These are phyloP conservation scores for Agrostemma githago DNA, from an alignment of 148 eudicot species.

Conservation along the genomic window DNA sequence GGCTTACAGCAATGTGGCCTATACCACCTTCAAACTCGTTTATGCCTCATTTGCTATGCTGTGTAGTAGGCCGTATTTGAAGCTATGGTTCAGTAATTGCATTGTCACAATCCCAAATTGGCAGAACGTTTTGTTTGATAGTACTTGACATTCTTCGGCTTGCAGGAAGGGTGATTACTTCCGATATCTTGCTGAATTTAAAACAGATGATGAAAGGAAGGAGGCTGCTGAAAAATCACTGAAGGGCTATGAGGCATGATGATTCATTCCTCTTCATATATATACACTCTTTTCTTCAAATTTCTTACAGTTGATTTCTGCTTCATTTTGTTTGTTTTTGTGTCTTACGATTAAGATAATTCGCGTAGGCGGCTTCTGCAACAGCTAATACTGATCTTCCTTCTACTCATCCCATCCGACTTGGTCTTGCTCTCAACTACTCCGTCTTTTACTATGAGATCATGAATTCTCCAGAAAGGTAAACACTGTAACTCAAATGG, in stretches of 20 bases:
- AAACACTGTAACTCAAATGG: not conserved
- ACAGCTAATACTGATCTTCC: constrained; percentile 86
- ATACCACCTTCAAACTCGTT: no score
- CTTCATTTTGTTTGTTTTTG: not conserved
- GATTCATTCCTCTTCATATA: not conserved
- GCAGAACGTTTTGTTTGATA: no score
- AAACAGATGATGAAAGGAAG: constrained; percentile 70
- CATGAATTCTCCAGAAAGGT: constrained; percentile 97
- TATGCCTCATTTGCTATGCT: no score
- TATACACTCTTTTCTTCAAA: no score
- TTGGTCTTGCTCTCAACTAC: constrained; percentile 96
- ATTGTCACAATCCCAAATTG: no score
- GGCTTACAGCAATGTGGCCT: no score
- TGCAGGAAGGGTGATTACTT: constrained; percentile 93
- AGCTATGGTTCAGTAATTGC: no score
- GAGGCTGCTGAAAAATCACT: constrained; percentile 82
- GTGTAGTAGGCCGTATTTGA: no score
- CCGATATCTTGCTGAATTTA: constrained; percentile 91
- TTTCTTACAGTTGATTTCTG: not conserved
- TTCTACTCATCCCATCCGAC: constrained; percentile 94
- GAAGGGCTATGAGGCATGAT: constrained; percentile 87
- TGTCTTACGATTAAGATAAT: constrained; percentile 7
- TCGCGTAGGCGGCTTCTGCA: constrained; percentile 72
- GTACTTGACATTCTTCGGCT: not conserved
- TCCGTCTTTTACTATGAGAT: constrained; percentile 95